Percentiles rank a stretch among this genome's conserved stretches.
phyloP scores from a whole-genome alignment of 1,284 basidiomycete genomes.

The Melanopsichium pennsylvanicum region DNA sequence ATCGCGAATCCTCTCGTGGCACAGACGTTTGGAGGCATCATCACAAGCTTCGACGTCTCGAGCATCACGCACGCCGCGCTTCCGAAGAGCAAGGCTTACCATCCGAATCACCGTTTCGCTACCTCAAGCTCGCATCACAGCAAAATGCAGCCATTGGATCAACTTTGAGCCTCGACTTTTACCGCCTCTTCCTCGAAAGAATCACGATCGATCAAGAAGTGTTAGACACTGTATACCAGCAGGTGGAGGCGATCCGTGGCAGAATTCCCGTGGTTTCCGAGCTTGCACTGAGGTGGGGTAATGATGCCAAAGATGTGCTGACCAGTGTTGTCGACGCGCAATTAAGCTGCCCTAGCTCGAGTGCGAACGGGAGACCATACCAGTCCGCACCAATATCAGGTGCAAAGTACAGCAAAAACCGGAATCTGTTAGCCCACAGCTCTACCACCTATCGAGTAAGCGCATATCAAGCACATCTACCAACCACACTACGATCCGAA shows the following conservation, averaged over 20 bases:
- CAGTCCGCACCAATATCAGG: no score
- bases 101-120: constrained; percentile 9
- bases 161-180: constrained; percentile 16
- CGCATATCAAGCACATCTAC: constrained; percentile 36
- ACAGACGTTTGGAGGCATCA: constrained; percentile 8
- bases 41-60: constrained; percentile 5
- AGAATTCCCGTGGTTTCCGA: constrained; percentile 15
- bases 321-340: constrained; percentile 27
- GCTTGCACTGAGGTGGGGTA: constrained; percentile 22
- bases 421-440: constrained; percentile 1
- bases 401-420: no score
- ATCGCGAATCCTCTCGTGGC: constrained; percentile 11
- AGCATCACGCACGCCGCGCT: constrained; percentile 13
- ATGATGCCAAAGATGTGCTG: constrained; percentile 47
- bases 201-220: constrained; percentile 38
- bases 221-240: constrained; percentile 27
- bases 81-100: constrained; percentile 1
- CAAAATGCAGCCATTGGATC: no score
- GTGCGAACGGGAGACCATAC: neutral
- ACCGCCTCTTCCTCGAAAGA: constrained; percentile 39
- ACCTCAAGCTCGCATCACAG: constrained; percentile 1
- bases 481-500: constrained; percentile 32
- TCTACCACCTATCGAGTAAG: constrained; percentile 12
- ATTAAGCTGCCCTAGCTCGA: constrained; percentile 21
- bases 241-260: constrained; percentile 18